phyloP scores from a whole-genome alignment of 768 basidiomycete species.

The Podaxis pistillaris region DNA sequence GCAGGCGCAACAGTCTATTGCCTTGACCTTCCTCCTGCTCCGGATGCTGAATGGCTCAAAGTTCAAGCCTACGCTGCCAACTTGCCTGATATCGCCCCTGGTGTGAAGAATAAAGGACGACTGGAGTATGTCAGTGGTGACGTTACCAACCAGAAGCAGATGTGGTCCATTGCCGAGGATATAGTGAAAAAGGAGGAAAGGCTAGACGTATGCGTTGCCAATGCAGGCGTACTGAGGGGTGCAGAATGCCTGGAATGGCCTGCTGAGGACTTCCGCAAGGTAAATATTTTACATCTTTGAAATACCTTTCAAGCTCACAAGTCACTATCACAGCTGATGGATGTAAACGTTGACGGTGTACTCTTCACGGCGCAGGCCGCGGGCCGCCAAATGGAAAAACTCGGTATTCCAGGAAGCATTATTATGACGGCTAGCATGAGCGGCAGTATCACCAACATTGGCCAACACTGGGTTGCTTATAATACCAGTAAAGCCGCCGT shows the following conservation, averaged over 20 bases:
- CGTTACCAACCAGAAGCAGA: conserved; percentile 51
- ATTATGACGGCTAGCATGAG: conserved; percentile 62
- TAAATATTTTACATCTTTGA: conserved; percentile 18
- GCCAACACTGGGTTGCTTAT: conserved; percentile 68
- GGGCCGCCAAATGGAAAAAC: conserved; percentile 53
- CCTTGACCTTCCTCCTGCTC: conserved; percentile 51
- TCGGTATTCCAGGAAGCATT: conserved; percentile 49
- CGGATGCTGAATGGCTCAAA: conserved; percentile 47
- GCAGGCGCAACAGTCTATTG: conserved; percentile 47
- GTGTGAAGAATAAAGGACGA: conserved; percentile 24
- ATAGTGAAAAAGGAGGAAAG: conserved; percentile 60
- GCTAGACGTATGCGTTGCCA: conserved; percentile 64
- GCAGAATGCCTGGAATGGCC: conserved; percentile 56
- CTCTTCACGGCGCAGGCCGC: conserved; percentile 62
- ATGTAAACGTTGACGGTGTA: conserved; percentile 60
- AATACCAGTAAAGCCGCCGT: conserved; percentile 77
- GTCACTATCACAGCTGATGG: conserved; percentile 32
- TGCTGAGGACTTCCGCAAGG: conserved; percentile 55
- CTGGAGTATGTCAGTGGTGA: conserved; percentile 53
- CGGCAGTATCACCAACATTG: conserved; percentile 55
- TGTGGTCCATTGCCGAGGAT: conserved; percentile 45
- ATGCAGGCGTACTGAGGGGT: conserved; percentile 57
- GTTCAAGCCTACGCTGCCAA: conserved; percentile 37
- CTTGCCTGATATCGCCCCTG: conserved; percentile 7
- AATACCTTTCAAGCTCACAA: neutral